These are phyloP conservation scores for Erodium texanum DNA, from an alignment of 441 rosid genomes.

Conservation along the genomic window DNA sequence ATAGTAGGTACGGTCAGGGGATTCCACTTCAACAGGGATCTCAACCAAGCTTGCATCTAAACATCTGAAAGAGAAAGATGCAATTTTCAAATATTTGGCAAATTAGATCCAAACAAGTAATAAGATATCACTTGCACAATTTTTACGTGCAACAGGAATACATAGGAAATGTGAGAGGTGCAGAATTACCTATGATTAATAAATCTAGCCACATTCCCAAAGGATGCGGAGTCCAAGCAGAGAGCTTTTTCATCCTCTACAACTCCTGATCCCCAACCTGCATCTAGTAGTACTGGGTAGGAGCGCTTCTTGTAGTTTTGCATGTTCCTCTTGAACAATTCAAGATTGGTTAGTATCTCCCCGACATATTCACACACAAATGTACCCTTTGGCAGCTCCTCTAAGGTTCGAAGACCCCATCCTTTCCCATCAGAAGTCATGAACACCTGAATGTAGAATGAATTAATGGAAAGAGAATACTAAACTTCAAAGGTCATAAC, in stretches of 20 bases:
- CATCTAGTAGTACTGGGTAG: slow-evolving; percentile 58
- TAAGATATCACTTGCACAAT: background rate
- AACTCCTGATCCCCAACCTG: slow-evolving; percentile 55
- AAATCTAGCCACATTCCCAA: slow-evolving; percentile 86
- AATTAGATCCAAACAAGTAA: slow-evolving; percentile 7
- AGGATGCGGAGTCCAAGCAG: slow-evolving; percentile 60
- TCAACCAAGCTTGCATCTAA: slow-evolving; percentile 87
- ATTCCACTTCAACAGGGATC: slow-evolving; percentile 88
- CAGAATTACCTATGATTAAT: slow-evolving; percentile 71
- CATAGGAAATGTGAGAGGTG: background rate
- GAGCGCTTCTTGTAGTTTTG: slow-evolving; percentile 21
- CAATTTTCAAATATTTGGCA: slow-evolving; percentile 1
- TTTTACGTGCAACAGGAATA: background rate
- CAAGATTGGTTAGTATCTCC: slow-evolving; percentile 64
- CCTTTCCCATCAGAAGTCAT: slow-evolving; percentile 70
- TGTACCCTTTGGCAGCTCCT: slow-evolving; percentile 78
- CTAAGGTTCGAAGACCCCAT: slow-evolving; percentile 85
- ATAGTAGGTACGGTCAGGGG: slow-evolving; percentile 59
- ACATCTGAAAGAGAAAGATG: slow-evolving; percentile 41
- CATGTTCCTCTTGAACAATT: slow-evolving; percentile 41
- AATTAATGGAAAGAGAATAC: slow-evolving; percentile 2
- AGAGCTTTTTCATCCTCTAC: slow-evolving; percentile 58
- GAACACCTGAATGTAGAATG: slow-evolving; percentile 48
- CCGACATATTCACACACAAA: slow-evolving; percentile 85
- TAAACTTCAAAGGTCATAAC: background rate